Evolutionary conservation across 2,329 filamentous ascomycete species (phyloP).

Genomic region (Trematosphaeria pertusa): DNA sequence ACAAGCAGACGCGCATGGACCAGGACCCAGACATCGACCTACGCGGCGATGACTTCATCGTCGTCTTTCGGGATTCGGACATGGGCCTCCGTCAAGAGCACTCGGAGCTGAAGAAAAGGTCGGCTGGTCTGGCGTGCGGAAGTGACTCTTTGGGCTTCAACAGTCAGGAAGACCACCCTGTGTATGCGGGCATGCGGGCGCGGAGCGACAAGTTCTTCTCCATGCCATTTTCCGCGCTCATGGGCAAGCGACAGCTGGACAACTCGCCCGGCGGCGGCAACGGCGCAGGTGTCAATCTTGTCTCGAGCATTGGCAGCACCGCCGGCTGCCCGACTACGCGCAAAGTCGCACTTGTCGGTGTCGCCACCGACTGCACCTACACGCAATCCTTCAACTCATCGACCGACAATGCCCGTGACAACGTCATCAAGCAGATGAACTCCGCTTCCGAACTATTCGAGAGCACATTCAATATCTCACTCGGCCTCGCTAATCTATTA

Average conservation of each 20-base stretch:
- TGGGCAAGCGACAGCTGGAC: constrained; percentile 74
- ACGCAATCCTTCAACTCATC: constrained; percentile 76
- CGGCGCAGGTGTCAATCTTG: constrained; percentile 79
- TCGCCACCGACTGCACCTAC: constrained; percentile 94
- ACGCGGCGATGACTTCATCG: constrained; percentile 76
- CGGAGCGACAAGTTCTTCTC: constrained; percentile 58
- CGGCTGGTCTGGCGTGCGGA: constrained; percentile 62
- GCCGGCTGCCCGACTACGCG: constrained; percentile 87
- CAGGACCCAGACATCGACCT: constrained; percentile 71
- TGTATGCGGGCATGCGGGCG: constrained; percentile 62
- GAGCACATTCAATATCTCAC: constrained; percentile 89
- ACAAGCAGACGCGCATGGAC: constrained; percentile 71
- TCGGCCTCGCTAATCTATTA: constrained; percentile 86
- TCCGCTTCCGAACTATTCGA: constrained; percentile 88
- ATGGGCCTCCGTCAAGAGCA: constrained; percentile 61
- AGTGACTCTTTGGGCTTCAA: constrained; percentile 85
- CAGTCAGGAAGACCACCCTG: constrained; percentile 71
- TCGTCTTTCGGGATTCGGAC: constrained; percentile 92
- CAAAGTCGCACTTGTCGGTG: constrained; percentile 88
- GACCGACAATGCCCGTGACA: constrained; percentile 69
- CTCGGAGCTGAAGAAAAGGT: constrained; percentile 69
- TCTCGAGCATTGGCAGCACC: constrained; percentile 78
- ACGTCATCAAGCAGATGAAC: constrained; percentile 86
- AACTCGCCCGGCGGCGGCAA: constrained; percentile 73
- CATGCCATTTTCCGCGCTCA: constrained; percentile 69